Evolutionary conservation across 768 basidiomycete species (phyloP).

Genomic region (Mrakia frigida): DNA sequence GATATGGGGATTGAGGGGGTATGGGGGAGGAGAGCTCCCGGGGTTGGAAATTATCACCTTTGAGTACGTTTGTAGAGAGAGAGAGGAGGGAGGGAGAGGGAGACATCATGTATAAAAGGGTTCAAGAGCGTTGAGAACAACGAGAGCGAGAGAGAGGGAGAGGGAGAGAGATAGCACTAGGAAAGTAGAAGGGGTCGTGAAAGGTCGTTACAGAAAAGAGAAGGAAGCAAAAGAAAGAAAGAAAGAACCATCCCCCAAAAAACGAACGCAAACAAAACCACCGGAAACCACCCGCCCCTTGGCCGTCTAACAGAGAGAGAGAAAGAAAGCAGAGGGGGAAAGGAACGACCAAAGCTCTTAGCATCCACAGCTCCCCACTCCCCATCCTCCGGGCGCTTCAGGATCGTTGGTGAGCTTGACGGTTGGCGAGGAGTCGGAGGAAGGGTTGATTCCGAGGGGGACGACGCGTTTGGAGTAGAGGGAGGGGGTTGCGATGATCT

Average conservation of each 20-base stretch:
- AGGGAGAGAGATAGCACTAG: not conserved
- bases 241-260: not conserved
- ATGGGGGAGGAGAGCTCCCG: not conserved
- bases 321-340: too few species aligned
- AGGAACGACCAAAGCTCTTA: not conserved
- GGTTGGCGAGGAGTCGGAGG: not conserved
- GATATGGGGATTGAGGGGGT: not conserved
- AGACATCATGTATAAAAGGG: too few species aligned
- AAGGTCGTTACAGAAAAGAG: not conserved
- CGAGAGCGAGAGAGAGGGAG: not conserved
- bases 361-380: not conserved
- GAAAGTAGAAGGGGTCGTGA: not conserved
- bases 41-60: not conserved
- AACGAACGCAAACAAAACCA: not conserved
- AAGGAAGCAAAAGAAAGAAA: not conserved
- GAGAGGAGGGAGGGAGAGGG: too few species aligned
- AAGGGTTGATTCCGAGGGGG: not conserved
- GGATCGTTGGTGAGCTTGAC: slow-evolving; percentile 7
- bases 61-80: not conserved
- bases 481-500: slow-evolving; percentile 68
- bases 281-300: not conserved
- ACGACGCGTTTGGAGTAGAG: slow-evolving; percentile 47
- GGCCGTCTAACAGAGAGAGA: not conserved
- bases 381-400: slow-evolving; percentile 2
- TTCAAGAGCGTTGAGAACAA: not conserved